These are phyloP conservation scores for Lanmaoa rubissima DNA, from an alignment of 768 basidiomycete genomes.

Conservation along the genomic window DNA sequence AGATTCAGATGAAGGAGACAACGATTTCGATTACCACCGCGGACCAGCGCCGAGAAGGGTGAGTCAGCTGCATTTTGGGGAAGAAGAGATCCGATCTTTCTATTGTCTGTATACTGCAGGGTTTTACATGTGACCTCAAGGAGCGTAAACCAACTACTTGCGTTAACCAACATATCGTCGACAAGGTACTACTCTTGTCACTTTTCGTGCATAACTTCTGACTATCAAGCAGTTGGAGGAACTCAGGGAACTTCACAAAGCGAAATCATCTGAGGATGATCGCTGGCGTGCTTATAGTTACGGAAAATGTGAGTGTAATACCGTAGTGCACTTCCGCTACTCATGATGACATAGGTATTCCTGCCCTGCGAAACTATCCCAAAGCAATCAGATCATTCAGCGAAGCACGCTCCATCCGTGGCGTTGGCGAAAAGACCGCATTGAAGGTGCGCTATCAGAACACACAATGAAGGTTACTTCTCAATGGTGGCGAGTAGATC, in stretches of 20 bases:
- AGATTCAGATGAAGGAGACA: slow-evolving; percentile 33
- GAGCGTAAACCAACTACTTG: slow-evolving; percentile 36
- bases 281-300: slow-evolving; percentile 67
- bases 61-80: not conserved
- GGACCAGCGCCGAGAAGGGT: slow-evolving; percentile 32
- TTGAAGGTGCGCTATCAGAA: slow-evolving; percentile 49
- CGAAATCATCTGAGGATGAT: slow-evolving; percentile 58
- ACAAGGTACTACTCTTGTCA: slow-evolving; percentile 49
- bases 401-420: slow-evolving; percentile 58
- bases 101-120: slow-evolving; percentile 40
- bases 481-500: slow-evolving; percentile 47
- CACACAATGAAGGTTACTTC: not conserved
- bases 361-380: slow-evolving; percentile 52
- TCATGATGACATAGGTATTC: slow-evolving; percentile 47
- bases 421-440: slow-evolving; percentile 75
- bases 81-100: not conserved
- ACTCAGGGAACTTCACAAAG: slow-evolving; percentile 61
- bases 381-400: slow-evolving; percentile 54
- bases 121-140: slow-evolving; percentile 65
- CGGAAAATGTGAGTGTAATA: slow-evolving; percentile 52
- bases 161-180: slow-evolving; percentile 70
- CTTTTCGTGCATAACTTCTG: not conserved
- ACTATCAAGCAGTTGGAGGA: slow-evolving; percentile 52
- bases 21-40: slow-evolving; percentile 13
- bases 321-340: not conserved